Conservation (phyloP, 169 alveolate species). For the Neospora caninum region DNA sequence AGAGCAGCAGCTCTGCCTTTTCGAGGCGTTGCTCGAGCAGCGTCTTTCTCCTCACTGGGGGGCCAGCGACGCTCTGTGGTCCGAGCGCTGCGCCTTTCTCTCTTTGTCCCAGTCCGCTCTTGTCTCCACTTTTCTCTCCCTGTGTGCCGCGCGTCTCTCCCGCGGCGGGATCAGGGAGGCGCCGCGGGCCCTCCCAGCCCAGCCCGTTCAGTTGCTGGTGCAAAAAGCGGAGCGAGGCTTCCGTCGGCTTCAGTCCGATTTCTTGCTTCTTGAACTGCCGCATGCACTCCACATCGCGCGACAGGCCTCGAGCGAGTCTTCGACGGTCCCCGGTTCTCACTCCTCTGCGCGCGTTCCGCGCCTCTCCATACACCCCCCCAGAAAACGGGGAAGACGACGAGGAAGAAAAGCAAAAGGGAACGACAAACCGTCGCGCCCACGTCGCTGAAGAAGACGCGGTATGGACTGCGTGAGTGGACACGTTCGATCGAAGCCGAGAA, state of each 20-base stretch:
- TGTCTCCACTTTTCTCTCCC: neutral
- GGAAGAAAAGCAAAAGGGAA: too few relatives aligned
- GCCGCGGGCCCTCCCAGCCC: neutral
- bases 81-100: neutral
- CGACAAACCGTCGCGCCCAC: too few relatives aligned
- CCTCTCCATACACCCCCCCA: neutral
- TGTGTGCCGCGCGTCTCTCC: neutral
- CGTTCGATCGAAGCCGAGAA: neutral
- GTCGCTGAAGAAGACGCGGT: too few relatives aligned
- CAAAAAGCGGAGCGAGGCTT: neutral
- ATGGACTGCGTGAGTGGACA: too few relatives aligned
- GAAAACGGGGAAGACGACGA: too few relatives aligned
- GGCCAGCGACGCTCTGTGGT: neutral
- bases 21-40: neutral
- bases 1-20: neutral
- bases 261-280: conserved; percentile 10
- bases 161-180: neutral
- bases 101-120: neutral
- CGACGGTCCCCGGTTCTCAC: neutral
- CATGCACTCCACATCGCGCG: neutral
- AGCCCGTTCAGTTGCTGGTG: neutral
- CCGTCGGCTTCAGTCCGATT: conserved; percentile 10
- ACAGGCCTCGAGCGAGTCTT: neutral
- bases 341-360: neutral
- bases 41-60: neutral